Percentiles rank a stretch among this genome's conserved stretches.
Conservation (phyloP, 768 basidiomycete species). For the Boletus eberwhitei region DNA sequence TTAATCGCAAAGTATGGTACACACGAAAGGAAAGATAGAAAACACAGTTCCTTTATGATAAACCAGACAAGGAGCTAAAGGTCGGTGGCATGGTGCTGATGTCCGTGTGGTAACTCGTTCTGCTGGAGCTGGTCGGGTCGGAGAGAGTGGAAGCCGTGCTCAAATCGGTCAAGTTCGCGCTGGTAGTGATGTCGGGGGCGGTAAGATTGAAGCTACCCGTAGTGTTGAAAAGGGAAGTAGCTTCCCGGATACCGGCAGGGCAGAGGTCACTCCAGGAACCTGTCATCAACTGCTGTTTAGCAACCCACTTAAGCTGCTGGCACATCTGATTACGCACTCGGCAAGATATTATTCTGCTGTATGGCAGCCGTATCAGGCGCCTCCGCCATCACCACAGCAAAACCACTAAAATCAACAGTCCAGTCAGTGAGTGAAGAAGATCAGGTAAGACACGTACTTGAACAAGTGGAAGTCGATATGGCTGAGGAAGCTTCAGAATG, state of each 20-base stretch:
- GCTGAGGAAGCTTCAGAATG: slow-evolving; percentile 13
- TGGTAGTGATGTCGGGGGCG: slow-evolving; percentile 7
- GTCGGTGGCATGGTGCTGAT: slow-evolving; percentile 17
- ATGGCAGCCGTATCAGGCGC: slow-evolving; percentile 16
- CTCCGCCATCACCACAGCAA: slow-evolving; percentile 32
- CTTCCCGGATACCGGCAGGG: slow-evolving; percentile 17
- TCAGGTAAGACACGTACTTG: slow-evolving; percentile 11
- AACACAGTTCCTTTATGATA: neutral
- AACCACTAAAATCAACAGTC: slow-evolving; percentile 20
- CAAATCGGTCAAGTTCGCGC: neutral
- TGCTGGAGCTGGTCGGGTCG: neutral
- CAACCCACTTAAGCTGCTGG: neutral
- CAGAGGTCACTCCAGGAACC: slow-evolving; percentile 22
- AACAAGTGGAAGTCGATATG: slow-evolving; percentile 33
- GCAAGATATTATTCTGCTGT: slow-evolving; percentile 17
- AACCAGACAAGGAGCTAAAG: slow-evolving; percentile 7
- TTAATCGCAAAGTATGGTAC: neutral
- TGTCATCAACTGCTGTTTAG: neutral
- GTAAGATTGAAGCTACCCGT: slow-evolving; percentile 20
- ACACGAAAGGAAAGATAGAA: neutral
- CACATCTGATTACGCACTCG: slow-evolving; percentile 14
- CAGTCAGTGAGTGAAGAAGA: slow-evolving; percentile 2
- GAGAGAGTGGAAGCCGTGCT: neutral
- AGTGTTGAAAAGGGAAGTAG: slow-evolving; percentile 13
- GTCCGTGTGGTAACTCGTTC: slow-evolving; percentile 11